Conservation (phyloP, 495 filamentous ascomycete species). For the Cetradonia linearis region DNA sequence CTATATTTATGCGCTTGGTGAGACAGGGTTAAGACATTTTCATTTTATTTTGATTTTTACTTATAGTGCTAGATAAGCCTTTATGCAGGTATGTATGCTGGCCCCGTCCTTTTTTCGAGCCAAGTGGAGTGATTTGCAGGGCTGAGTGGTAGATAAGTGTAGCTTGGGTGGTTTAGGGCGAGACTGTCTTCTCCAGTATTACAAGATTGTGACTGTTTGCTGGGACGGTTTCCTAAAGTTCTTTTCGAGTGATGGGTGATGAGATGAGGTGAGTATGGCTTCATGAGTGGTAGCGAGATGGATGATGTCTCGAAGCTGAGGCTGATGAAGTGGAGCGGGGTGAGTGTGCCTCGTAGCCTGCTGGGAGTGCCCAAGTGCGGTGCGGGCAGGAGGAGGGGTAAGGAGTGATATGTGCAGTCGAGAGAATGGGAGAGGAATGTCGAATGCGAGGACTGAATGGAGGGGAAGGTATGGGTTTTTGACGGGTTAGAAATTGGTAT, state of each 20-base stretch:
- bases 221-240: no score
- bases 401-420: no score
- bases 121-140: background rate
- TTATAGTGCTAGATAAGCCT: no score
- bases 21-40: no score
- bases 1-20: no score
- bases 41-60: no score
- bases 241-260: background rate
- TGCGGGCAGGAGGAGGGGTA: background rate
- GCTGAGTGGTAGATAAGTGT: background rate
- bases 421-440: no score
- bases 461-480: background rate
- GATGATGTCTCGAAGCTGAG: background rate
- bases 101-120: background rate
- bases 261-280: background rate
- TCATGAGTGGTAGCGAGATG: background rate
- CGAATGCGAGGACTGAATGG: background rate
- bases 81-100: no score
- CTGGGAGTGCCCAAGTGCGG: background rate
- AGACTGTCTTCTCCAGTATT: background rate
- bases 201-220: background rate
- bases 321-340: background rate
- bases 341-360: background rate
- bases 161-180: background rate
- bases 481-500: background rate